A percentile compares a stretch with the other conserved stretches of the same genome.
Conservation (phyloP, 2,329 filamentous ascomycete species). For the Aspergillus ibericus region DNA sequence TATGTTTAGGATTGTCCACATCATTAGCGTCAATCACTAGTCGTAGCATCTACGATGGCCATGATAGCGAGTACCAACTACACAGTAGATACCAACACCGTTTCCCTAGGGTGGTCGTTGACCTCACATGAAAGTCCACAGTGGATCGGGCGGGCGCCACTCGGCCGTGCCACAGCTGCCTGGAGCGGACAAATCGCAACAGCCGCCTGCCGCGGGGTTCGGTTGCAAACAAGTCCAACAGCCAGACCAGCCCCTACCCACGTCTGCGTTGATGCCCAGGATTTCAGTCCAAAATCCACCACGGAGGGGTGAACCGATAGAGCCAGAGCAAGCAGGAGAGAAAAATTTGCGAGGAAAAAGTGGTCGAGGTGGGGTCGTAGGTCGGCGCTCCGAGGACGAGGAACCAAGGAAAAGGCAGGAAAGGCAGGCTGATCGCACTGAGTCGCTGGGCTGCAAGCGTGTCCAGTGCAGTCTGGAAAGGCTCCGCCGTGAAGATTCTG, state of each 20-base stretch:
- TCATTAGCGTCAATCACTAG: slow-evolving; percentile 1
- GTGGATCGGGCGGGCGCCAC: slow-evolving; percentile 23
- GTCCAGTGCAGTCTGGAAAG: slow-evolving; percentile 5
- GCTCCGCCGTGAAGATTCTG: slow-evolving; percentile 37
- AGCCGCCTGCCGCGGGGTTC: slow-evolving; percentile 23
- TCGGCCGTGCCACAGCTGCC: slow-evolving; percentile 20
- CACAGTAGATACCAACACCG: neutral
- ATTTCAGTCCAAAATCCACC: slow-evolving; percentile 22
- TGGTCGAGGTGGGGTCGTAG: slow-evolving; percentile 22
- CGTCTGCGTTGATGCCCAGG: slow-evolving; percentile 43
- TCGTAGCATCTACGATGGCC: neutral
- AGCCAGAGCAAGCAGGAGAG: slow-evolving; percentile 18
- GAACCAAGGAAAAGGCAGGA: slow-evolving; percentile 29
- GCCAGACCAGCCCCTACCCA: slow-evolving; percentile 17
- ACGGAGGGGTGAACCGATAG: slow-evolving; percentile 10
- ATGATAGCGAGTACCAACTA: neutral
- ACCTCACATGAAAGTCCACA: slow-evolving; percentile 15
- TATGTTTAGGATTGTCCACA: slow-evolving; percentile 3
- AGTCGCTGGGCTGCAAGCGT: slow-evolving; percentile 12
- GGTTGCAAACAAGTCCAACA: slow-evolving; percentile 23
- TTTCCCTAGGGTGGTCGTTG: slow-evolving; percentile 5
- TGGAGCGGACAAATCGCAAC: slow-evolving; percentile 17
- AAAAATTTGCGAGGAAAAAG: slow-evolving; percentile 21
- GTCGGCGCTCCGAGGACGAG: slow-evolving; percentile 16
- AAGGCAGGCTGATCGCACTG: slow-evolving; percentile 1